Conservation (phyloP, 148 eudicot genomes). For the Pouteria glomerata region DNA sequence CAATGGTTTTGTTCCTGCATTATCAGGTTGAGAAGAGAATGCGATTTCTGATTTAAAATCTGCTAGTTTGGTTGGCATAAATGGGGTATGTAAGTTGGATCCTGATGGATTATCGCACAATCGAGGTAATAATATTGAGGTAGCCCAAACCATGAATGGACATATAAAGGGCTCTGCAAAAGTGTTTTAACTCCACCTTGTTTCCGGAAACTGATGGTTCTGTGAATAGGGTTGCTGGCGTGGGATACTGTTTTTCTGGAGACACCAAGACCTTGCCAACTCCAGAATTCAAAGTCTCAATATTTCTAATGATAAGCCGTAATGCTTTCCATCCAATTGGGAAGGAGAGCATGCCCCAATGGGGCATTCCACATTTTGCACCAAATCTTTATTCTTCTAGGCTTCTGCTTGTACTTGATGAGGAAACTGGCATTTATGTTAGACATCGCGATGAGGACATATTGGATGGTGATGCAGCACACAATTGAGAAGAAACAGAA, state of each 20-base stretch:
- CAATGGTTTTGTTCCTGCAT: constrained; percentile 24
- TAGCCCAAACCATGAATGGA: constrained; percentile 7
- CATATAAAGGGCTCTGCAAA: constrained; percentile 19
- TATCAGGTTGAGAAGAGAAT: constrained; percentile 26
- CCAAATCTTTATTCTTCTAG: constrained; percentile 34
- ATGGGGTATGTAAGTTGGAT: constrained; percentile 18
- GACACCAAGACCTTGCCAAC: constrained; percentile 40
- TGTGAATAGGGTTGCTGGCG: constrained; percentile 12
- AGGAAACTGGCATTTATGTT: not conserved
- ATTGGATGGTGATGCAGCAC: too few species aligned
- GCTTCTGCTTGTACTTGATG: not conserved
- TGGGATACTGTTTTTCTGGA: constrained; percentile 24
- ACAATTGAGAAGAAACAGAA: too few species aligned
- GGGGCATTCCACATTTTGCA: constrained; percentile 22
- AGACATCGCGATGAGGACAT: not conserved
- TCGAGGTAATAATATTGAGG: constrained; percentile 6
- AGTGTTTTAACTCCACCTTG: not conserved
- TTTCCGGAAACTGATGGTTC: not conserved
- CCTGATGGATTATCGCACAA: constrained; percentile 12
- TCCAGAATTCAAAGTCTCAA: constrained; percentile 26
- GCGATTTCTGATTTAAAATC: constrained; percentile 22
- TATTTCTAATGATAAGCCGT: constrained; percentile 23
- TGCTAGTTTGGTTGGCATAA: constrained; percentile 17
- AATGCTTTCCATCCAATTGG: constrained; percentile 4
- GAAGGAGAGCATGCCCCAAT: constrained; percentile 14